Evolutionary conservation across 176 grass and related monocot genomes (phyloP).

Genomic region (Musa beccarii): DNA sequence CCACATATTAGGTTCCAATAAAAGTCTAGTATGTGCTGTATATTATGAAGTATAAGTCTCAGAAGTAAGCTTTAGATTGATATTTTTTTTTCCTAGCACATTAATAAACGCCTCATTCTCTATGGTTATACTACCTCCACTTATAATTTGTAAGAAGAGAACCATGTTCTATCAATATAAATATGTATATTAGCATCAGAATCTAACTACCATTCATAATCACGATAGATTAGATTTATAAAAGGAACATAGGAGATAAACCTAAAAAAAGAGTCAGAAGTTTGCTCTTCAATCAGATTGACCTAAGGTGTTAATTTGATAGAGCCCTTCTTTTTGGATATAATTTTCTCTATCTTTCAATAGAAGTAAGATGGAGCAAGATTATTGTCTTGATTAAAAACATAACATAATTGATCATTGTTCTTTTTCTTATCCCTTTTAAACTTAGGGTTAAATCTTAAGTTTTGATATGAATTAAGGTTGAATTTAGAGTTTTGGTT

Average conservation of each 20-base stretch:
- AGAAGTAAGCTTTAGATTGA: conserved; percentile 1
- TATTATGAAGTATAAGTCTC: background rate
- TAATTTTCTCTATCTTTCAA: background rate
- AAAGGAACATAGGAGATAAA: background rate
- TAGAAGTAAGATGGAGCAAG: background rate
- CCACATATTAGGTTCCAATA: background rate
- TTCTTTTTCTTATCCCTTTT: too few species aligned
- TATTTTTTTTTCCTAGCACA: background rate
- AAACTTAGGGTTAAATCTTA: too few species aligned
- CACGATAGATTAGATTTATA: conserved; percentile 5
- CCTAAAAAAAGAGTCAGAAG: background rate
- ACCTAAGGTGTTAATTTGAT: background rate
- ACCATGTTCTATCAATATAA: background rate
- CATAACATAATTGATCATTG: background rate
- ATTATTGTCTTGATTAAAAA: background rate
- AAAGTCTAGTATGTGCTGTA: background rate
- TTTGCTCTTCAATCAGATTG: background rate
- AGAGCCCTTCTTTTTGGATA: background rate
- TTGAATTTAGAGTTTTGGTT: background rate
- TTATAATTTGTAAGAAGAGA: background rate
- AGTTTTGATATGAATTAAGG: background rate
- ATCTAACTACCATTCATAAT: background rate
- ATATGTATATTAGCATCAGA: conserved; percentile 6
- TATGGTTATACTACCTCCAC: background rate
- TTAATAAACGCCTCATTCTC: background rate